Base-by-base conservation (phyloP, 2,329 filamentous ascomycete species). In the Diaporthe sp. region DNA sequence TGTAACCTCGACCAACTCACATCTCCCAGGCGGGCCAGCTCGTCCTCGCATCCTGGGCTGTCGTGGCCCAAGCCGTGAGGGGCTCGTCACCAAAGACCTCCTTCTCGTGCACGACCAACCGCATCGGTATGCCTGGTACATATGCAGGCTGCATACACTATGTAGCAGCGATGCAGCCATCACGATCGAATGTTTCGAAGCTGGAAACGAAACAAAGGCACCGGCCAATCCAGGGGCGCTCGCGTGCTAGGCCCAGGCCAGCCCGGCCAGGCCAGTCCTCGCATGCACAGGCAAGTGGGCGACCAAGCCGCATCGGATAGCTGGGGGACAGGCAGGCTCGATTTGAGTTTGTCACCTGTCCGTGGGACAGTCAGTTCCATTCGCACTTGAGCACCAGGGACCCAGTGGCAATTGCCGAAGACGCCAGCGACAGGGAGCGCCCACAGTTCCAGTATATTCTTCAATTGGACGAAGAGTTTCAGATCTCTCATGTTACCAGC, bases 271-370 rank as follows among this genome's bases (percentile, higher is more conserved):
- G 61, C 61, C 62, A 37, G 44, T 31, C 62, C 22, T 68, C 62
- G 44, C 62, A 53, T 53, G 65, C 65, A 68, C 65, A 68, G 65
- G 49, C 65, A 68, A 53, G 65, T 53, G 46, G 65, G 65, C 46
- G 65, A 39, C 12, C 65, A 53, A 42, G 46, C 46, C 46, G 46
- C 46, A 53, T 68, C 31, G 65, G 62, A 46, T 34, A 13, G 15
- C 28, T n/a, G 42, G 61, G 61, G 19, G 25, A 59, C 34, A 25
- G 62, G 34, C 28, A 67, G 44, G 62, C 62, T 39, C 7, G 62
- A 67, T 68, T 51, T 68, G 62, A 51, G 19, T 68, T 51, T 25
- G 62, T 68, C 28, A 13, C 46, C 31, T 62, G n/a, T 44, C 31
- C 25, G 44, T 37, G 31, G 46, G 46, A 68, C 62, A 67, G 31